A percentile compares a stretch with the other conserved stretches of the same genome.
Conservation (phyloP, 78 protist genomes). For the Anaeramoeba ignava region DNA sequence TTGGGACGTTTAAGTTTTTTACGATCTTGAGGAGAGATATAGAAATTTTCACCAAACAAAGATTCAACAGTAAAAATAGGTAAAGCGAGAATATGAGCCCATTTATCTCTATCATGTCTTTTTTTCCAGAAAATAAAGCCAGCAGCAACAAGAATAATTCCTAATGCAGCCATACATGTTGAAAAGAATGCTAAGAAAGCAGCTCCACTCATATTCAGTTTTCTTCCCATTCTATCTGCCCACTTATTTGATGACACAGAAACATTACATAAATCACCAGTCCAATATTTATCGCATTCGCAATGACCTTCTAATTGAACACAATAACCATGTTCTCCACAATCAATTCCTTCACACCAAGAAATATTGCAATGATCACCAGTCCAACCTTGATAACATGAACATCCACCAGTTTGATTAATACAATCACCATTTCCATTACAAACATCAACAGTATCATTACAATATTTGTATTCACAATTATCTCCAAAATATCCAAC, state of each 20-base stretch:
- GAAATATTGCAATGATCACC: too few species aligned
- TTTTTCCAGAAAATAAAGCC: not conserved
- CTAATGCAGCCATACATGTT: not conserved
- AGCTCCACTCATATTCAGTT: not conserved
- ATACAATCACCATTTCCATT: too few species aligned
- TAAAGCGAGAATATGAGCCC: not conserved
- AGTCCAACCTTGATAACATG: too few species aligned
- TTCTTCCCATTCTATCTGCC: not conserved
- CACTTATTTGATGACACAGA: not conserved
- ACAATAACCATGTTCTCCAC: too few species aligned
- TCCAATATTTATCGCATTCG: too few species aligned
- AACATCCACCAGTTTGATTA: too few species aligned
- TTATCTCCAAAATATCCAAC: not conserved
- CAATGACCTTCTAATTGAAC: too few species aligned
- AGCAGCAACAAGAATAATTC: not conserved
- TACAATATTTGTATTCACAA: not conserved
- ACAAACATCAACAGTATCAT: too few species aligned
- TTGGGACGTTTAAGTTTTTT: not conserved
- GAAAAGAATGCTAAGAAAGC: not conserved
- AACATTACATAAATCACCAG: too few species aligned
- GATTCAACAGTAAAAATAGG: not conserved
- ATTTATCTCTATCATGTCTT: not conserved
- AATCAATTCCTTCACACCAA: too few species aligned
- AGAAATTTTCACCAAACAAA: not conserved
- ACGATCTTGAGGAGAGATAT: not conserved